These are phyloP conservation scores for Mitragyna speciosa DNA, from an alignment of 257 asterid genomes.

Conservation along the genomic window DNA sequence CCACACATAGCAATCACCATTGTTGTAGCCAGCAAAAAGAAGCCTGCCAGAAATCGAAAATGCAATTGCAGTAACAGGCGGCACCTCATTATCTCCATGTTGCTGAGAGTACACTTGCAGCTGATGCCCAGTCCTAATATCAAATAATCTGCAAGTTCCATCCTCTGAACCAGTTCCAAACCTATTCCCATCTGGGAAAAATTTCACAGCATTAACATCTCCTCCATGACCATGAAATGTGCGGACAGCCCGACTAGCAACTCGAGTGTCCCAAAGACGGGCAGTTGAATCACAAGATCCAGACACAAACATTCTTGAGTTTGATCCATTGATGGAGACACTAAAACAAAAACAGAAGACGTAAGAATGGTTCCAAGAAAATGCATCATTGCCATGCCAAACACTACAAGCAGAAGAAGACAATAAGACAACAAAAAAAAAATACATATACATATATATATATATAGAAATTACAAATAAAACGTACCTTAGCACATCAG, in stretches of 20 bases:
- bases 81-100: conserved; percentile 61
- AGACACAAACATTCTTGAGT: conserved; percentile 82
- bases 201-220: conserved; percentile 90
- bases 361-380: conserved; percentile 14
- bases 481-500: conserved; percentile 76
- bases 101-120: conserved; percentile 84
- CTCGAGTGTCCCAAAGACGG: conserved; percentile 95
- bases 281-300: conserved; percentile 98
- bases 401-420: conserved; percentile 4
- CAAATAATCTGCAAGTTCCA: conserved; percentile 89
- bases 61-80: conserved; percentile 80
- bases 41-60: conserved; percentile 94
- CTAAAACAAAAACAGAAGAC: conserved; percentile 39
- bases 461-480: background rate
- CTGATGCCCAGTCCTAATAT: conserved; percentile 98
- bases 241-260: conserved; percentile 95
- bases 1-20: conserved; percentile 92
- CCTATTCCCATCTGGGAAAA: conserved; percentile 90
- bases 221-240: conserved; percentile 91
- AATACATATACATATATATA: too few species aligned
- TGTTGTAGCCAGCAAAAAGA: conserved; percentile 81
- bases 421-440: too few species aligned
- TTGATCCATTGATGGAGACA: conserved; percentile 80
- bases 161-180: conserved; percentile 96
- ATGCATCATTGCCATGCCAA: background rate